Evolutionary conservation across 2,329 filamentous ascomycete species (phyloP).

Genomic region (Periconia sp.): DNA sequence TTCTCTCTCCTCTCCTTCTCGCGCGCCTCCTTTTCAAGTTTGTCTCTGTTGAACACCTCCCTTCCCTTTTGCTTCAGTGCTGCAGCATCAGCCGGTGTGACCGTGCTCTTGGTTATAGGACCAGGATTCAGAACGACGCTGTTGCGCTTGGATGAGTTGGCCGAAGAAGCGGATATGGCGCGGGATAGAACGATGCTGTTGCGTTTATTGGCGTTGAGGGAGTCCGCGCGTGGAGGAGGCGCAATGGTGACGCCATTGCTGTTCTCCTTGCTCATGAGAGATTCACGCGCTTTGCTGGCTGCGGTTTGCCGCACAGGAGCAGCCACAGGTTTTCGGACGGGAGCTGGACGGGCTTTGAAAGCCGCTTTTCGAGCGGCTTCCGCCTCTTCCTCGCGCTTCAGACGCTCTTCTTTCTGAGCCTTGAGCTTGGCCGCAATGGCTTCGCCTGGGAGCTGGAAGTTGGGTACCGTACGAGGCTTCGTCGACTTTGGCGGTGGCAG

Average conservation of each 20-base stretch:
- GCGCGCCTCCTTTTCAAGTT: slow-evolving; percentile 47
- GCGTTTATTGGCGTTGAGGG: slow-evolving; percentile 26
- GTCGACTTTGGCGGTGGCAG: slow-evolving; percentile 54
- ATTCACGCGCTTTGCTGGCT: slow-evolving; percentile 53
- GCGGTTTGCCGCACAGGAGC: slow-evolving; percentile 53
- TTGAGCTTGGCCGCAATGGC: slow-evolving; percentile 50
- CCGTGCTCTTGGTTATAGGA: slow-evolving; percentile 25
- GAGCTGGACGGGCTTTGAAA: slow-evolving; percentile 57
- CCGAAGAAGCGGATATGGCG: slow-evolving; percentile 26
- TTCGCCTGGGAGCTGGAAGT: slow-evolving; percentile 61
- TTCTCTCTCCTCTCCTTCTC: slow-evolving; percentile 52
- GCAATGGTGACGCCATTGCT: slow-evolving; percentile 20
- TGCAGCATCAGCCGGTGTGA: slow-evolving; percentile 38
- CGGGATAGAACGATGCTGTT: slow-evolving; percentile 26
- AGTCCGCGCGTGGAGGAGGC: slow-evolving; percentile 20
- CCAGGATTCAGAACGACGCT: slow-evolving; percentile 23
- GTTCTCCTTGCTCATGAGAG: slow-evolving; percentile 32
- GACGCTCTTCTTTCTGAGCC: slow-evolving; percentile 40
- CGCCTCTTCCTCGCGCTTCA: slow-evolving; percentile 44
- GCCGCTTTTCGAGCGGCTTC: slow-evolving; percentile 43
- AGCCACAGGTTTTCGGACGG: slow-evolving; percentile 38
- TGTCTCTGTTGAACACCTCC: slow-evolving; percentile 54
- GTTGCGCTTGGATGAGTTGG: slow-evolving; percentile 27
- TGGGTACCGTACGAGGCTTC: slow-evolving; percentile 58
- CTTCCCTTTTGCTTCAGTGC: slow-evolving; percentile 48